Evolutionary conservation across 2,329 filamentous ascomycete genomes (phyloP), one percentile per base, ranked within the genome.

Genomic region (Septoria linicola): DNA sequence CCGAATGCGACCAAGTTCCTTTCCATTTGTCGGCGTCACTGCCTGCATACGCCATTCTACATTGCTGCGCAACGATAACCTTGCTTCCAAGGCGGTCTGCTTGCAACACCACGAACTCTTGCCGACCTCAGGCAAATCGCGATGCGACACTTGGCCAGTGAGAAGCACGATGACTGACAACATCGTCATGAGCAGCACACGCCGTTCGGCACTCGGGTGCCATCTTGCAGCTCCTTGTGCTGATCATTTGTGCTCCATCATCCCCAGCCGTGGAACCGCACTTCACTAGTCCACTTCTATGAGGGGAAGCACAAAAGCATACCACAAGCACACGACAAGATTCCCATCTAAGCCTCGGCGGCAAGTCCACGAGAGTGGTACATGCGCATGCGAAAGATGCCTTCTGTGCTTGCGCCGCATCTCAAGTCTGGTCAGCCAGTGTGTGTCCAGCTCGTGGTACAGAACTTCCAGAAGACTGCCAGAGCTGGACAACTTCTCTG

Each of bases 1-100:
- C 36, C 10, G 19, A n/a, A 23, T 11, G 11, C 39, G 10, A 41
- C 19, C 13, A 19, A n/a, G 35, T 3, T 8, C 35, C 35, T 17
- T 37, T 14, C 16, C 31, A 27, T 37, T 46, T 20, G 32, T 44
- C 30, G 10, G 20, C 43, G 27, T 49, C 43, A 34, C 34, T 40
- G 19, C 36, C 16, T 16, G 16, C 23, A 11, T 49, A 25, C 34
- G 41, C 34, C 20, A 49, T 31, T 20, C 10, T 13, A 21, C 23
- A 32, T 6, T 4, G 25, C 25, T n/a, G 8, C 2, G 20, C 37
- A n/a, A n/a, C 37, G 8, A 23, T 41, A 27, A 27, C 37, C 37
- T 27, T 41, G 37, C 37, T 41, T 10, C 13, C 17, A 6, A 25
- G 39, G 39, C 39, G 20, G 39, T 25, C 39, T 20, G 20, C 10